Conservation (phyloP, 2,329 filamentous ascomycete species). For the Paracamarosporium sp. region DNA sequence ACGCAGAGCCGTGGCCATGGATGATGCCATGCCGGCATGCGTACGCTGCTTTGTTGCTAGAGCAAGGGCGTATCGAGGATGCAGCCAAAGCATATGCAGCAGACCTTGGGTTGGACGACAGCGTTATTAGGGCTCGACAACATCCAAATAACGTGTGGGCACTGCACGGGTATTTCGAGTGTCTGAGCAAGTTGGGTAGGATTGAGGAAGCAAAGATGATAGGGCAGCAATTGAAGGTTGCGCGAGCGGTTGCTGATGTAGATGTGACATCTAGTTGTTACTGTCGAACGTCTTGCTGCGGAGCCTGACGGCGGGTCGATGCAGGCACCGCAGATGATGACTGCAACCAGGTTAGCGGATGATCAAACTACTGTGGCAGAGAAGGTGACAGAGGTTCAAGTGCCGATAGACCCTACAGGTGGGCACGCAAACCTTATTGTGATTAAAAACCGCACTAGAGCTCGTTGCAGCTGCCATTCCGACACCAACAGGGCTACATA, state of each 20-base stretch:
- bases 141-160: slow-evolving; percentile 80
- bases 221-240: slow-evolving; percentile 58
- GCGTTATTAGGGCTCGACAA: slow-evolving; percentile 67
- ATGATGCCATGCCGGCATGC: slow-evolving; percentile 78
- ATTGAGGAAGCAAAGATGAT: slow-evolving; percentile 57
- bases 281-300: slow-evolving; percentile 45
- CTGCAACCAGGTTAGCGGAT: background rate
- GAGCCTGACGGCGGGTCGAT: background rate
- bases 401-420: too few relatives aligned
- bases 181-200: slow-evolving; percentile 63
- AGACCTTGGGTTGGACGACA: slow-evolving; percentile 53
- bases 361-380: background rate
- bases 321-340: background rate
- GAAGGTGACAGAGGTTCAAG: background rate
- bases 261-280: slow-evolving; percentile 65
- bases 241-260: slow-evolving; percentile 66
- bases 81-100: slow-evolving; percentile 47
- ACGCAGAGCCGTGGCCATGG: slow-evolving; percentile 81
- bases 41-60: slow-evolving; percentile 71
- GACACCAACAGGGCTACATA: too few relatives aligned
- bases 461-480: too few relatives aligned
- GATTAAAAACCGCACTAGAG: too few relatives aligned
- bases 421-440: too few relatives aligned
- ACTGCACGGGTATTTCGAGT: slow-evolving; percentile 76
- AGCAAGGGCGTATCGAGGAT: slow-evolving; percentile 61